Evolutionary conservation across 192 early-diverging fungal genomes (phyloP).

Genomic region (Mortierella antarctica): DNA sequence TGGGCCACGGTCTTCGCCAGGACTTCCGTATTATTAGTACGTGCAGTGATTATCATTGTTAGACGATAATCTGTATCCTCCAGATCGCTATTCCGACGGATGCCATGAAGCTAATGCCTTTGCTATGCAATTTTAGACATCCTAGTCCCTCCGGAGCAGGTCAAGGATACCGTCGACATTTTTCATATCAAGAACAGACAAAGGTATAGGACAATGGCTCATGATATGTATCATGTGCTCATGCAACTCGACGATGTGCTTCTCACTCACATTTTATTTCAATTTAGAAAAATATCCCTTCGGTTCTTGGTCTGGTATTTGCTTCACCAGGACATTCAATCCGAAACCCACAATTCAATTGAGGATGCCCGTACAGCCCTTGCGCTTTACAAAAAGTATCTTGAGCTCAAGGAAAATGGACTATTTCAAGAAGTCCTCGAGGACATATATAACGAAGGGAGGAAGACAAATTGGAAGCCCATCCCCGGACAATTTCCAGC

Average conservation of each 20-base stretch:
- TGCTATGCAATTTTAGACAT: conserved; percentile 68
- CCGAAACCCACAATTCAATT: conserved; percentile 90
- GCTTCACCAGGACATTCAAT: conserved; percentile 86
- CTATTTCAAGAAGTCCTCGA: conserved; percentile 80
- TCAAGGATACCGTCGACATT: conserved; percentile 95
- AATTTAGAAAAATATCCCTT: conserved; percentile 83
- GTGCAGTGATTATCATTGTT: conserved; percentile 14
- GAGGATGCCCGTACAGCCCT: conserved; percentile 93
- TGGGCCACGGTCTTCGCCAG: conserved; percentile 95
- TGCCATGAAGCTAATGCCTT: neutral
- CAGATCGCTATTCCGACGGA: neutral
- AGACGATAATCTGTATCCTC: neutral
- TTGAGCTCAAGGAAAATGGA: conserved; percentile 69
- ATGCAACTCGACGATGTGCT: neutral
- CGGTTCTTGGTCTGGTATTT: conserved; percentile 94
- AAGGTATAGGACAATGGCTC: conserved; percentile 51
- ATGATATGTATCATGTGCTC: neutral
- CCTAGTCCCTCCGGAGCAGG: conserved; percentile 82
- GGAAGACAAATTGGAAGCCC: conserved; percentile 64
- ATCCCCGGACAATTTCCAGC: conserved; percentile 54
- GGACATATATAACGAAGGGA: conserved; percentile 85
- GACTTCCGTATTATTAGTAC: conserved; percentile 96
- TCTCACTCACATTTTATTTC: neutral
- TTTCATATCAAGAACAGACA: conserved; percentile 86
- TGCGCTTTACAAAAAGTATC: conserved; percentile 85